Conservation (phyloP, 305 asterid species). For the Ajuga reptans region DNA sequence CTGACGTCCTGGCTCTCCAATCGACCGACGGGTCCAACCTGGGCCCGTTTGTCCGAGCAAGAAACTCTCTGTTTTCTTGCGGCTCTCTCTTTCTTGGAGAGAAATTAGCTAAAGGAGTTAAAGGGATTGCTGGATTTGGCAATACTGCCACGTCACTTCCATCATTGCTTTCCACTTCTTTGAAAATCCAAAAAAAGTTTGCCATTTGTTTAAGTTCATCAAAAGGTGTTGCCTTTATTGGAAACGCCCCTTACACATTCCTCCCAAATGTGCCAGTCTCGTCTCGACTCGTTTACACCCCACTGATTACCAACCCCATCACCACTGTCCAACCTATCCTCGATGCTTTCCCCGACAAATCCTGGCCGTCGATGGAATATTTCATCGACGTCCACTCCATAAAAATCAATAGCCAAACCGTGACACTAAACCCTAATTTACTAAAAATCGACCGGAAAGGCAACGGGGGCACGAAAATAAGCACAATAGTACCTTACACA, state of each 20-base stretch:
- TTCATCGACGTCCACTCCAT: conserved; percentile 32
- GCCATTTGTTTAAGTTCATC: conserved; percentile 33
- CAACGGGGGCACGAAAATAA: conserved; percentile 37
- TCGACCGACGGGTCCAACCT: conserved; percentile 34
- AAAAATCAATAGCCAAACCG: conserved; percentile 23
- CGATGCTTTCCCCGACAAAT: conserved; percentile 19
- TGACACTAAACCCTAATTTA: conserved; percentile 22
- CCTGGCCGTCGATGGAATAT: conserved; percentile 33
- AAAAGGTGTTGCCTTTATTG: conserved; percentile 29
- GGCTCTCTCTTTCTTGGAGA: conserved; percentile 22
- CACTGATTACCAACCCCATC: conserved; percentile 26
- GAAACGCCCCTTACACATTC: conserved; percentile 33
- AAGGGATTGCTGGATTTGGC: conserved; percentile 40
- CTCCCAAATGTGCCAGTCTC: conserved; percentile 26
- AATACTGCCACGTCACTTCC: conserved; percentile 27
- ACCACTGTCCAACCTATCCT: conserved; percentile 23
- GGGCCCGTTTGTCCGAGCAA: conserved; percentile 16
- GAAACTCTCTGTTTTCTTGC: conserved; percentile 21
- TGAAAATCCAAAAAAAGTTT: conserved; percentile 25
- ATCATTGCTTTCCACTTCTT: conserved; percentile 22
- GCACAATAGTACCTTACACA: conserved; percentile 36
- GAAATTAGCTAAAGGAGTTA: conserved; percentile 24
- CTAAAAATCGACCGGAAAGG: conserved; percentile 30
- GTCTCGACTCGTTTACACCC: conserved; percentile 32
- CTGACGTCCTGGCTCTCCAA: conserved; percentile 27